Percentiles rank a stretch among this genome's conserved stretches.
These are phyloP conservation scores for Phytophthora quininea DNA, from an alignment of 352 stramenopile genomes.

Conservation along the genomic window DNA sequence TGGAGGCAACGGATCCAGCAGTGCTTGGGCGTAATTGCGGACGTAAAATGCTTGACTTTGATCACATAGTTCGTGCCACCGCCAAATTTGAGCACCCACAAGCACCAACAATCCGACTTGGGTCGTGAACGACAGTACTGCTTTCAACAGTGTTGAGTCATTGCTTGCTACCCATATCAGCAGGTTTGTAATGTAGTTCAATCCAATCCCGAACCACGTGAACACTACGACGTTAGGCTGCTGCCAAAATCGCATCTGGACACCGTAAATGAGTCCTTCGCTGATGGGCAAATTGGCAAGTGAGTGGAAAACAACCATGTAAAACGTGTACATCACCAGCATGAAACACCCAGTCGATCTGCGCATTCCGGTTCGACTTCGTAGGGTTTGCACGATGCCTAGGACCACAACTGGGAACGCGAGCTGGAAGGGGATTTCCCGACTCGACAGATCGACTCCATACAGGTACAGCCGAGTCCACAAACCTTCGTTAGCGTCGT, in stretches of 20 bases:
- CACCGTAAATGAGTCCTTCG: constrained; percentile 92
- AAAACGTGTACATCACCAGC: constrained; percentile 79
- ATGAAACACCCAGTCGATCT: constrained; percentile 20
- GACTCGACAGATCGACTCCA: constrained; percentile 60
- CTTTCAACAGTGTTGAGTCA: not conserved
- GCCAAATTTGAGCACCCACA: constrained; percentile 35
- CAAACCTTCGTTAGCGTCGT: constrained; percentile 65
- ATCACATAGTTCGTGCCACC: constrained; percentile 53
- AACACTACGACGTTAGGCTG: constrained; percentile 94
- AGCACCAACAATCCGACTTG: constrained; percentile 30
- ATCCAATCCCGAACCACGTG: constrained; percentile 74
- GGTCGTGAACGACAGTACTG: not conserved
- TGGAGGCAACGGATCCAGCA: constrained; percentile 84
- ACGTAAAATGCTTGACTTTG: constrained; percentile 77
- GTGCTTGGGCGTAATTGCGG: constrained; percentile 79
- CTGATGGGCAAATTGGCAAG: constrained; percentile 94
- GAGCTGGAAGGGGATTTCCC: constrained; percentile 59
- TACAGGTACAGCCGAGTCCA: constrained; percentile 77
- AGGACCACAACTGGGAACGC: constrained; percentile 41
- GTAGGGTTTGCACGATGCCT: constrained; percentile 36
- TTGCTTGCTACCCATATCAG: not conserved
- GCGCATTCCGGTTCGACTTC: constrained; percentile 16
- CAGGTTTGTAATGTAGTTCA: constrained; percentile 40
- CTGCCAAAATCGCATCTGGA: constrained; percentile 95
- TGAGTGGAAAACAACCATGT: constrained; percentile 95